These are phyloP conservation scores for Phoma sp. DNA, from an alignment of 2,329 filamentous ascomycete species.

Conservation along the genomic window DNA sequence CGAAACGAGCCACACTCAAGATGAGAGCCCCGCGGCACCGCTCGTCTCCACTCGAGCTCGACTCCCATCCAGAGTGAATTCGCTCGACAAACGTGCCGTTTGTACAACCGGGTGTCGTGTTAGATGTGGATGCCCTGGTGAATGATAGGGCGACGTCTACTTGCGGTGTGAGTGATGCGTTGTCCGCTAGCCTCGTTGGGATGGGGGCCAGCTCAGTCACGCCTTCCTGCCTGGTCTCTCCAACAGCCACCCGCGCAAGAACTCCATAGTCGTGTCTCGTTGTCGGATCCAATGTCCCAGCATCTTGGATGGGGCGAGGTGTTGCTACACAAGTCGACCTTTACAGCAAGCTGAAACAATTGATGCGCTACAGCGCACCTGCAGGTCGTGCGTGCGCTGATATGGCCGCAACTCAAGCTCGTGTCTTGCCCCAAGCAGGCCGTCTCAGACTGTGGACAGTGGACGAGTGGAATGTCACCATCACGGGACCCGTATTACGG, in stretches of 20 bases:
- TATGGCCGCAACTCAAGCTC: slow-evolving; percentile 20
- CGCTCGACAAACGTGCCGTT: slow-evolving; percentile 46
- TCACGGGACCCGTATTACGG: slow-evolving; percentile 39
- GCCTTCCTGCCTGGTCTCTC: slow-evolving; percentile 31
- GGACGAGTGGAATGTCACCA: slow-evolving; percentile 17
- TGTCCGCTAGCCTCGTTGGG: slow-evolving; percentile 31
- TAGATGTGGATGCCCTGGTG: slow-evolving; percentile 41
- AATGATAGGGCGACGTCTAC: slow-evolving; percentile 40
- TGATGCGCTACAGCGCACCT: slow-evolving; percentile 21
- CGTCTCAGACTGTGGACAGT: slow-evolving; percentile 8
- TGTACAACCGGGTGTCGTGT: slow-evolving; percentile 44
- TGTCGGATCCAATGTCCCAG: slow-evolving; percentile 32
- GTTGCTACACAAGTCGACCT: slow-evolving; percentile 33
- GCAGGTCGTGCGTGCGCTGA: slow-evolving; percentile 25
- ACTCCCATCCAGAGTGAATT: slow-evolving; percentile 22
- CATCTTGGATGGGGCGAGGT: slow-evolving; percentile 30
- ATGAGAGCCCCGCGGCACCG: slow-evolving; percentile 21
- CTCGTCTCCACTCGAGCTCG: slow-evolving; percentile 19
- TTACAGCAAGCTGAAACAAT: slow-evolving; percentile 43
- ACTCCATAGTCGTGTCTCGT: slow-evolving; percentile 31
- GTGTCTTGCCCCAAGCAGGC: slow-evolving; percentile 10
- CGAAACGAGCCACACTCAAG: slow-evolving; percentile 30
- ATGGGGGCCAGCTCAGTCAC: slow-evolving; percentile 34
- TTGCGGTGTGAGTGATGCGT: slow-evolving; percentile 51
- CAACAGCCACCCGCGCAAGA: slow-evolving; percentile 36